Percentiles rank a stretch among this genome's conserved stretches.
Conservation (phyloP, 1,284 basidiomycete genomes). For the Vanrija pseudolonga region DNA sequence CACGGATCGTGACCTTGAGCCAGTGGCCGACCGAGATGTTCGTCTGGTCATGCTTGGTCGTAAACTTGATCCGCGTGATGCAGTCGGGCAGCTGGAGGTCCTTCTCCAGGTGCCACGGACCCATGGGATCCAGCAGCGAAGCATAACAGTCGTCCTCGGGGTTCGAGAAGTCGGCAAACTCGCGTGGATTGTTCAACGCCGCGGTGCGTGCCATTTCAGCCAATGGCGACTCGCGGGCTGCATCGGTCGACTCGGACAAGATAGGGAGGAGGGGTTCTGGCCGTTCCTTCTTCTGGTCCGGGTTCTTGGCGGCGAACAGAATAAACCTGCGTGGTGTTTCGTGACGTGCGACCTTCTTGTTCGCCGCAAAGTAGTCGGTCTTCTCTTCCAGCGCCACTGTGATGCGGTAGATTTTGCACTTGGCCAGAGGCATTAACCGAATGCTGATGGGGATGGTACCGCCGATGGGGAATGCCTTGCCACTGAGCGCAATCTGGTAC, state of each 20-base stretch:
- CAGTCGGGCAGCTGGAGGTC: slow-evolving; percentile 52
- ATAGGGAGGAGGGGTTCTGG: slow-evolving; percentile 55
- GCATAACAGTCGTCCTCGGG: slow-evolving; percentile 49
- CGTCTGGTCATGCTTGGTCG: slow-evolving; percentile 75
- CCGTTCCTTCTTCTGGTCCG: slow-evolving; percentile 44
- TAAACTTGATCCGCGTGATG: slow-evolving; percentile 62
- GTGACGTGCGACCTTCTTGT: slow-evolving; percentile 67
- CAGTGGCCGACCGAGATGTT: slow-evolving; percentile 75
- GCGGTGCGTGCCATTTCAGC: slow-evolving; percentile 44
- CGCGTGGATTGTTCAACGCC: slow-evolving; percentile 38
- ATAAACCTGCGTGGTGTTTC: slow-evolving; percentile 66
- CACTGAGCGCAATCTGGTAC: slow-evolving; percentile 68
- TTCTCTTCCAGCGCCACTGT: slow-evolving; percentile 79
- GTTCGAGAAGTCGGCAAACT: slow-evolving; percentile 47
- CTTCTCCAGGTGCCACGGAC: slow-evolving; percentile 57
- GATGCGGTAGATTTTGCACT: slow-evolving; percentile 77
- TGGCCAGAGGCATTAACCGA: slow-evolving; percentile 76
- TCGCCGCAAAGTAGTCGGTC: slow-evolving; percentile 71
- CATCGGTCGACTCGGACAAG: slow-evolving; percentile 50
- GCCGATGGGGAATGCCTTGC: slow-evolving; percentile 77
- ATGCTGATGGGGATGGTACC: slow-evolving; percentile 76
- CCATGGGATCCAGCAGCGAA: slow-evolving; percentile 53
- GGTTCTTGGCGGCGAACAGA: slow-evolving; percentile 63
- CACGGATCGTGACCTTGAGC: slow-evolving; percentile 77
- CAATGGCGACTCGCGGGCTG: slow-evolving; percentile 50